These are phyloP conservation scores for Aspergillus ochraceoroseus DNA, from an alignment of 2,329 filamentous ascomycete genomes.

Conservation along the genomic window DNA sequence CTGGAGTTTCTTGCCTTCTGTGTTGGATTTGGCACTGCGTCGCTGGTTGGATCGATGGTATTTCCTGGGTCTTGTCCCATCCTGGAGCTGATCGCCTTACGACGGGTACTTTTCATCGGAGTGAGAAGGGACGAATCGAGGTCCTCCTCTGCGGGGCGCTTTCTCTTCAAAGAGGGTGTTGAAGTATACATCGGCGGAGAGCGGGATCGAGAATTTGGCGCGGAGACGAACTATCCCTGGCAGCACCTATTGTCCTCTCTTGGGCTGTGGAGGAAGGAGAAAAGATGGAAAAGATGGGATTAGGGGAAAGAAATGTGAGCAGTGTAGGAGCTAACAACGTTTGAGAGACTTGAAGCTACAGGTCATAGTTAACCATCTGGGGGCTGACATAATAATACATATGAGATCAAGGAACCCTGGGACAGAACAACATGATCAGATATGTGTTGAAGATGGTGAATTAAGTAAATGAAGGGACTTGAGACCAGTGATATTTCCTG, in stretches of 20 bases:
- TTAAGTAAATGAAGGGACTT: no score
- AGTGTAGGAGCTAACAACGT: background rate
- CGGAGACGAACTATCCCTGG: no score
- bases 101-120: slow-evolving; percentile 10
- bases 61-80: slow-evolving; percentile 3
- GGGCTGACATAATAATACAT: no score
- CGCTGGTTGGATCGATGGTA: slow-evolving; percentile 19
- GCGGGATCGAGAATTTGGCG: no score
- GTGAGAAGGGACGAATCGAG: background rate
- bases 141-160: slow-evolving; percentile 6
- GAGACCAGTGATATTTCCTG: no score
- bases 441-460: no score
- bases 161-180: slow-evolving; percentile 16
- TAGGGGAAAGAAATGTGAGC: background rate
- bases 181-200: background rate
- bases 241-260: no score
- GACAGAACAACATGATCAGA: no score
- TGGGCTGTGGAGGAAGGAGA: no score
- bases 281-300: background rate
- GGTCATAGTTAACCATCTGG: background rate
- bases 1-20: slow-evolving; percentile 16
- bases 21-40: slow-evolving; percentile 2
- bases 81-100: slow-evolving; percentile 1
- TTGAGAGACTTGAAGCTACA: background rate
- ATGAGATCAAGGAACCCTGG: background rate